Conservation (phyloP, 78 protist genomes). For the Protostelium mycophagum region DNA sequence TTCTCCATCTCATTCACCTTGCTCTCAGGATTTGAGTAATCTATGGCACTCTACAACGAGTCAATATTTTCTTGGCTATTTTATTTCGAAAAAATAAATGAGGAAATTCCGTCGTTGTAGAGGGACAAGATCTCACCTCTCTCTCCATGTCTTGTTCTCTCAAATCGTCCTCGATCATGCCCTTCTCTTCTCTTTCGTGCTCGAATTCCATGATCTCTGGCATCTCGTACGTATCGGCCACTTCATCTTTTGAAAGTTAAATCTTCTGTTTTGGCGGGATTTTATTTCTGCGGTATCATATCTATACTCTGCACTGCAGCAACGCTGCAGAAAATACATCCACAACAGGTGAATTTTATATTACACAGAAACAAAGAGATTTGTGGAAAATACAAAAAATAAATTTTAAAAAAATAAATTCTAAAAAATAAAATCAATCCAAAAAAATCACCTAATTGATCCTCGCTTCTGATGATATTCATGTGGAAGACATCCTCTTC, state of each 20-base stretch:
- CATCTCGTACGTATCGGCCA: neutral
- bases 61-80: neutral
- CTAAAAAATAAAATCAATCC: too few relatives aligned
- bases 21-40: neutral
- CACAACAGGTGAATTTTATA: too few relatives aligned
- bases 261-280: too few relatives aligned
- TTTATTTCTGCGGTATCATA: too few relatives aligned
- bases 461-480: neutral
- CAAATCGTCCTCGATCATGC: neutral
- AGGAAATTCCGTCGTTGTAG: neutral
- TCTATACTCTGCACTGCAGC: too few relatives aligned
- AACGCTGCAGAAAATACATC: too few relatives aligned
- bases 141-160: neutral
- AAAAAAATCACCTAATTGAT: neutral
- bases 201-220: neutral
- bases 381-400: too few relatives aligned
- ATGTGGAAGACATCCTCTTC: constrained; percentile 21
- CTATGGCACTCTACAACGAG: neutral
- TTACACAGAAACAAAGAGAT: too few relatives aligned
- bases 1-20: neutral
- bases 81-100: neutral
- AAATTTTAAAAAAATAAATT: too few relatives aligned
- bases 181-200: neutral
- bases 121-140: neutral
- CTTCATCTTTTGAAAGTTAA: too few relatives aligned